Evolutionary conservation across 768 basidiomycete genomes (phyloP).

Genomic region (Tylopilus cervinicoccineus): DNA sequence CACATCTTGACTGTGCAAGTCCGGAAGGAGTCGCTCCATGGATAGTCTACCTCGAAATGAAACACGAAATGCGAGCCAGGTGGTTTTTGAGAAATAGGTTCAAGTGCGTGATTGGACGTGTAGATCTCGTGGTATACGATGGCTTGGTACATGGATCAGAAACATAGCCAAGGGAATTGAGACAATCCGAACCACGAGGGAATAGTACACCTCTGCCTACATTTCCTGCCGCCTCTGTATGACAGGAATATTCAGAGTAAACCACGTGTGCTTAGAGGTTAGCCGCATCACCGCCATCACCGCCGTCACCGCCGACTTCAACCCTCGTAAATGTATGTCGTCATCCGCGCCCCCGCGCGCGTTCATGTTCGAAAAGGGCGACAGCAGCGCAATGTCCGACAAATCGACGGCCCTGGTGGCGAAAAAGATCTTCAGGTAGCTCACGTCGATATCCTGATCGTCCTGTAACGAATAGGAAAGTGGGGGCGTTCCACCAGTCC

Average conservation of each 20-base stretch:
- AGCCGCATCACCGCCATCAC: too few relatives aligned
- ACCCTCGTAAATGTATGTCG: neutral
- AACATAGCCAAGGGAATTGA: neutral
- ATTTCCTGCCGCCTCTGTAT: neutral
- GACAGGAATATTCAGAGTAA: constrained; percentile 12
- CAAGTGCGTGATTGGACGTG: too few relatives aligned
- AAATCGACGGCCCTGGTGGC: constrained; percentile 35
- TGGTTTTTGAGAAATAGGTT: too few relatives aligned
- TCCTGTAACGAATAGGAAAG: constrained; percentile 31
- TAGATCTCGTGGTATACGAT: too few relatives aligned
- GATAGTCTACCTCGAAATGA: too few relatives aligned
- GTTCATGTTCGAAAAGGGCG: constrained; percentile 24
- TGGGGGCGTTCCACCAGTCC: constrained; percentile 31
- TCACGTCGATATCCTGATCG: constrained; percentile 35
- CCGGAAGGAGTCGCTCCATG: too few relatives aligned
- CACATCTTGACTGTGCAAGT: too few relatives aligned
- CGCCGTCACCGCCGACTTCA: neutral
- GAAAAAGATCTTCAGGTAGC: constrained; percentile 43
- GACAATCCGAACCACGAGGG: neutral
- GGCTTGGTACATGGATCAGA: neutral
- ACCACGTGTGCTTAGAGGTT: constrained; percentile 14
- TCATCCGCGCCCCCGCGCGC: neutral
- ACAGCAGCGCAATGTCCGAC: constrained; percentile 30
- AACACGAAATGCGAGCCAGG: too few relatives aligned
- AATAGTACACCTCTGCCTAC: neutral